Base-by-base conservation (phyloP, 306 rosid species). In the Pterocarpus santalinus region DNA sequence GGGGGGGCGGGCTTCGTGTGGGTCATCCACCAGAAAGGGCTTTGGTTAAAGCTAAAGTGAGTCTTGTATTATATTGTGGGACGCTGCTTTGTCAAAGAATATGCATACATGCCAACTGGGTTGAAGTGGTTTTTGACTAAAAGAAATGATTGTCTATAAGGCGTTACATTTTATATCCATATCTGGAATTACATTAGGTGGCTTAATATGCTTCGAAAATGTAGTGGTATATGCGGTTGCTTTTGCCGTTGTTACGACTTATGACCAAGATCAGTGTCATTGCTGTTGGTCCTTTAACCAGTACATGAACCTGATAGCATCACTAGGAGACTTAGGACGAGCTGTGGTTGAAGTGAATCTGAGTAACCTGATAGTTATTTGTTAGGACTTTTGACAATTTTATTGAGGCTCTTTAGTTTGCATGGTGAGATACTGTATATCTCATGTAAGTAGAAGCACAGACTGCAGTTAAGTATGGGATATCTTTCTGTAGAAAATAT, bases 301-400 rank as follows among this genome's bases (percentile, higher is more conserved):
- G n/a, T 66, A 47, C 49, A 15, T 51, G 8, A 74, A 62, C 49
- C 22, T 70, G 82, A 71, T 55, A 28, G 71, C 35, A 63, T 64
- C 51, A 38, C 39, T 71, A 5, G 46, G 61, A 64, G 49, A 28
- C 56, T 44, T 49, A 69, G 38, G 39, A 32, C n/a, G 36, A 60
- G n/a, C 11, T 49, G 38, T 12, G 10, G 28, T 49, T 46, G 62
- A 73, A 73, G 30, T 56, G 55, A 5, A 51, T 73, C 15, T 11
- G 12, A 14, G 44, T 28, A 2, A 53, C 34, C 1, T 11, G 58
- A 63, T 13, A 33, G 71, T 69, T 65, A 11, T 34, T 11, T 16
- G 58, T 53, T 39, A 8, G 53, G 82, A 56, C 46, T 60, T 60
- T 61, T 33, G 22, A 11, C n/a, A n/a, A 17, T 28, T 69, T 76